A percentile compares a stretch with the other conserved stretches of the same genome.
Evolutionary conservation across 345 rosid genomes (phyloP).

Genomic region (Salix purpurea): DNA sequence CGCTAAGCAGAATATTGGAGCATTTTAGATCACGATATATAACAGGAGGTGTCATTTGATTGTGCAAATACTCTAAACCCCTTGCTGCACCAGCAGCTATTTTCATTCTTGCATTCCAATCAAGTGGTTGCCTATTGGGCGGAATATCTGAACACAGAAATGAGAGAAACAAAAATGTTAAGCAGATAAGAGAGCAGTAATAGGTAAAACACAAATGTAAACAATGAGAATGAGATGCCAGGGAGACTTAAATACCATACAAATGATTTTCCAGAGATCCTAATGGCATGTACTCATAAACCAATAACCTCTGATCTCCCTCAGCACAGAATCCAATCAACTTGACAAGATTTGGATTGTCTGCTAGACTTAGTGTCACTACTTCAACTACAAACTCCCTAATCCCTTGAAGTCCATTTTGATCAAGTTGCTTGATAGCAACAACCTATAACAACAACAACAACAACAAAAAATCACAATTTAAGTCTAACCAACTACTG

Average conservation of each 20-base stretch:
- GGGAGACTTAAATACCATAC: conserved; percentile 25
- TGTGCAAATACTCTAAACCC: conserved; percentile 44
- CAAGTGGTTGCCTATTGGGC: conserved; percentile 27
- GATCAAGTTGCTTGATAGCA: conserved; percentile 48
- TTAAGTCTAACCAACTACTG: background rate
- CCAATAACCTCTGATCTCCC: conserved; percentile 42
- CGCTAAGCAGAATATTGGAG: conserved; percentile 40
- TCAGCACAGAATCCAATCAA: conserved; percentile 41
- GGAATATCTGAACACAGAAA: conserved; percentile 27
- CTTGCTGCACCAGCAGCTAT: conserved; percentile 48
- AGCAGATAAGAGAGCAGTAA: background rate
- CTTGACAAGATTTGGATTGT: conserved; percentile 45
- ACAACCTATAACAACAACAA: conserved; percentile 25
- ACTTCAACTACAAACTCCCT: conserved; percentile 43
- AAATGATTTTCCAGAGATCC: conserved; percentile 47
- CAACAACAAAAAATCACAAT: background rate
- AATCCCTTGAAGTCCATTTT: conserved; percentile 36
- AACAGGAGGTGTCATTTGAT: conserved; percentile 33
- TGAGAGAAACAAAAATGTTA: background rate
- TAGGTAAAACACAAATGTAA: background rate
- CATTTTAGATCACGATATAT: conserved; percentile 48
- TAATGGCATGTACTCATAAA: conserved; percentile 45
- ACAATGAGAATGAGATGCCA: background rate
- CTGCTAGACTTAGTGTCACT: conserved; percentile 26
- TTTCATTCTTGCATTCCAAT: conserved; percentile 42